Evolutionary conservation across 768 basidiomycete species (phyloP), one percentile per base, ranked within the genome.

Genomic region (Tubosaeta sp.): DNA sequence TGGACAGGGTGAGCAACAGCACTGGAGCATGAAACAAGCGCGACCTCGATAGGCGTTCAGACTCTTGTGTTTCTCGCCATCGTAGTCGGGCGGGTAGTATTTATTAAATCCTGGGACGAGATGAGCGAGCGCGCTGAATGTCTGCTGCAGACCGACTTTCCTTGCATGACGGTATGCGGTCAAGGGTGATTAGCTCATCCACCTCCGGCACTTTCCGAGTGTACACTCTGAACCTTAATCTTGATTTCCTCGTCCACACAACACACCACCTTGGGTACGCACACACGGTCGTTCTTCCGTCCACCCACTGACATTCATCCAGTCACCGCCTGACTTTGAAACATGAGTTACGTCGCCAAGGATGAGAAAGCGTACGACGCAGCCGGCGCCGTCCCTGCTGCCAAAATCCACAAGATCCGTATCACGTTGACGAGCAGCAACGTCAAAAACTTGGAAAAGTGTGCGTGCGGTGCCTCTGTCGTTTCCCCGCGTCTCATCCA

Each of bases 351-450:
- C 88, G 92, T 92, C 91, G 90, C 91, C 80, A 93, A 93, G 84
- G 89, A 87, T 73, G 92, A 94, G 74, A 94, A 97, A 74, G 94
- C 97, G 72, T 94, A 93, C 80, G 97, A 97, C 62, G 93, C 91
- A 55, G 86, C 89, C 44, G 91, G 91, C 65, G 87, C 88, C 59
- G 83, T 93, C 56, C 86, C 89, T 66, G 77, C 83, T 59, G 88
- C 91, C 70, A 95, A 97, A 76, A 84, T 92, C 72, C 95, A 98
- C 85, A 97, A 97, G 83, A 98, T 98, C 73, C 80, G 97, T 59
- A 99, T 99, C 79, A 98, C 97, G 59, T 80, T 99, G 72, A 98
- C 97, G 60, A 92, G 90, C 76, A 88, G 90, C 78, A 97, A 97
- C 72, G 91, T 98, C 76, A 86, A 82, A 80, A 95, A 94, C 82